Base-by-base conservation (phyloP, 2,329 filamentous ascomycete genomes). In the Microcyclospora tardicrescens region DNA sequence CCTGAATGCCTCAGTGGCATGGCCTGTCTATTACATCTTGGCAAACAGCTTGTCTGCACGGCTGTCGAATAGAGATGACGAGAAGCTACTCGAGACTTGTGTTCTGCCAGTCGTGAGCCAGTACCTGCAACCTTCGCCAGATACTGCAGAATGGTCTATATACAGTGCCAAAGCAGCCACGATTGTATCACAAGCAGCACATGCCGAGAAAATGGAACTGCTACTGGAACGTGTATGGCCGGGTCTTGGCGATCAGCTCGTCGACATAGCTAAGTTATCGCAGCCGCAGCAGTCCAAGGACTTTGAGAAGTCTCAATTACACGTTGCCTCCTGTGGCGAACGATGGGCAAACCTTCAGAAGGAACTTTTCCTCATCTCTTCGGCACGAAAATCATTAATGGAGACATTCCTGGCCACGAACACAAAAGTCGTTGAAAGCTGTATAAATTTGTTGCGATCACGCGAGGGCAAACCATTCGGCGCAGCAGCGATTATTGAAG, bases 241-340 rank as follows among this genome's bases (percentile, higher is more conserved):
- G 2, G 64, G 64, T 2, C 60, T 85, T n/a, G 72, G 75, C 0
- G 63, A 72, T 1, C 58, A 68, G 0, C 62, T 94, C n/a, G 66
- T 79, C 16, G 66, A 75, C 27, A 70, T 73, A 29, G 77, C 94
- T 40, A 78, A 77, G 38, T 73, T 75, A 5, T 93, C 85, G 0
- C 70, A 84, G 5, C 85, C 87, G 1, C 85, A 89, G 54, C 77
- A 89, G 40, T 86, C 85, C 0, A 80, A 80, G 44, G 81, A 85
- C 13, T 83, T 83, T 48, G 69, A 73, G 16, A 68, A 69, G 32
- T 93, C 84, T 0, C 85, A 94, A 55, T 69, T 75, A 36, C 66
- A 67, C 31, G 69, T 93, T 16, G 73, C 75, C 9, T 68, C 77
- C 6, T 73, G 81, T 50, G 78, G 79, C 0, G 66, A 69, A 34